Base-by-base conservation (phyloP, 306 rosid species). In the Quercus berberidifolia region DNA sequence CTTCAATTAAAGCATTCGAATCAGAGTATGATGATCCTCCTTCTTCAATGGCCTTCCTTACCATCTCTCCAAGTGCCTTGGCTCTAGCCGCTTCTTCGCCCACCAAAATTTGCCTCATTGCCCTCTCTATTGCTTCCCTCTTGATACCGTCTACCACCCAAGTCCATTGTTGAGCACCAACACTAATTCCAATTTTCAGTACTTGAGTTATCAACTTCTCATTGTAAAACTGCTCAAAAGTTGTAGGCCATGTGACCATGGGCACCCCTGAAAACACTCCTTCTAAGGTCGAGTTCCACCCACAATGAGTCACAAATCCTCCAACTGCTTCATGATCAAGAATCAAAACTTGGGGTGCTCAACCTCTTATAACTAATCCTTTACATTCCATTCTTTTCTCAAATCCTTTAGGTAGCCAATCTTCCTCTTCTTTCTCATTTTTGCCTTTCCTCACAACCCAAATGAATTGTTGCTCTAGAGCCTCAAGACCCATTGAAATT, bases 301-400 rank as follows among this genome's bases (percentile, higher is more conserved):
- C 86, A 43, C 84, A 86, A 59, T 86, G 86, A 0, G 84, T 86
- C 78, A 86, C 80, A 58, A 86, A 82, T n/a, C 86, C 84, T 38
- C 85, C 89, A 2, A 82, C 49, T 2, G 83, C 74, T 15, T 57
- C 5, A 5, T 86, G 86, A 18, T 74, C 77, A 2, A 86, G 46
- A 26, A 86, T 82, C 74, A 76, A 17, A 73, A 79, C 58, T 35
- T 49, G 54, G 54, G 54, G 54, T 49, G 54, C 54, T 17, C 54
- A 49, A 49, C 17, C 54, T 49, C 54, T 49, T 49, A 49, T 49
- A 49, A 49, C 12, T 49, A 49, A 13, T 12, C 54, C 54, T 49
- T 49, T 49, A 49, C 54, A 5, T 49, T 49, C 54, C 54, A 3
- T 49, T 10, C 80, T 77, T 23, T 77, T 33, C 49, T 85, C 88